Evolutionary conservation across 139 green algal genomes (phyloP).

Genomic region (Chlorella sp.): DNA sequence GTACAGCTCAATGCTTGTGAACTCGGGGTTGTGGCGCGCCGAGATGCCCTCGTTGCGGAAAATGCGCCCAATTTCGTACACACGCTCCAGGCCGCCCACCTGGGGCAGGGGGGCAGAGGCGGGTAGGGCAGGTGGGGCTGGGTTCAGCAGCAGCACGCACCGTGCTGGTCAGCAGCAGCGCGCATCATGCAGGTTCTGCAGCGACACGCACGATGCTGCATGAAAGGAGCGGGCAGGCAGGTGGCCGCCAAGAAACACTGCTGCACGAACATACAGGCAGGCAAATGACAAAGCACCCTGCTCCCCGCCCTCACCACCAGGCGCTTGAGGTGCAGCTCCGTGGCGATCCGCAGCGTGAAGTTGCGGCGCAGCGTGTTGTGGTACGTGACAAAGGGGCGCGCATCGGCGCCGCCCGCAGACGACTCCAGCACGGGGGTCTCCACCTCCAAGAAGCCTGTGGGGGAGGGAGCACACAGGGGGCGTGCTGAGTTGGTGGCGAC

Average conservation of each 20-base stretch:
- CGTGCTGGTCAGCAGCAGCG: too few species aligned
- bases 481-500: too few species aligned
- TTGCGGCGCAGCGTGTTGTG: slow-evolving; percentile 92
- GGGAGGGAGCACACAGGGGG: neutral
- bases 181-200: too few species aligned
- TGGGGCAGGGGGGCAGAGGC: neutral
- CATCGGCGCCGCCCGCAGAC: slow-evolving; percentile 93
- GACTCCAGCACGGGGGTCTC: slow-evolving; percentile 89
- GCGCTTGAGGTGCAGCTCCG: slow-evolving; percentile 98
- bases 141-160: too few species aligned
- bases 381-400: slow-evolving; percentile 95
- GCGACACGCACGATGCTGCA: too few species aligned
- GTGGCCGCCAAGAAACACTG: neutral
- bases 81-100: slow-evolving; percentile 93
- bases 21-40: slow-evolving; percentile 98
- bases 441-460: slow-evolving; percentile 73
- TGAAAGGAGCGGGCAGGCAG: neutral
- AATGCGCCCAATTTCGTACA: slow-evolving; percentile 97
- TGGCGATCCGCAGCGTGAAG: slow-evolving; percentile 97
- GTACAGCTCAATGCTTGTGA: slow-evolving; percentile 97
- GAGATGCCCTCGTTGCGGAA: slow-evolving; percentile 98
- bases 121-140: neutral
- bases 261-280: neutral
- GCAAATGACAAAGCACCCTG: neutral
- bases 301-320: slow-evolving; percentile 63